Evolutionary conservation across 2,329 filamentous ascomycete species (phyloP).

Genomic region (Paecilomyces fulvus): DNA sequence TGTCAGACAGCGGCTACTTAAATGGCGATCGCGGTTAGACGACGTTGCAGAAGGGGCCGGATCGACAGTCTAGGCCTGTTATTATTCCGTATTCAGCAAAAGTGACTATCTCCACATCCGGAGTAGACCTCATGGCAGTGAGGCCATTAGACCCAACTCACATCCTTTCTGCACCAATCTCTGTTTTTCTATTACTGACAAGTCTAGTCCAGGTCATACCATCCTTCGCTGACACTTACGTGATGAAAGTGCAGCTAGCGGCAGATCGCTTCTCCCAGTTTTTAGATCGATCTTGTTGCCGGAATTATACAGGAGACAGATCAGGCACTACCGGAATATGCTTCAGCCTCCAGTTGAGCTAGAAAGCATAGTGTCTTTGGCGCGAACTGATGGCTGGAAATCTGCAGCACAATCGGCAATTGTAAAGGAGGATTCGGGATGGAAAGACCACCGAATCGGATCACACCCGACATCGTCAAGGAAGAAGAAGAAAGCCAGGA

Average conservation of each 20-base stretch:
- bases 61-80: not conserved
- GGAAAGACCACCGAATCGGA: not conserved
- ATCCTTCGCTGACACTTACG: not conserved
- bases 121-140: not conserved
- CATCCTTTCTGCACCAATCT: not conserved
- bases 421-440: not conserved
- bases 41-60: not conserved
- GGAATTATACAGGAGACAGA: not conserved
- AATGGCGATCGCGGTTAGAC: not conserved
- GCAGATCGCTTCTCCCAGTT: not conserved
- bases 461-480: not conserved
- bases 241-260: not conserved
- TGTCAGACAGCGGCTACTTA: not conserved
- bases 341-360: not conserved
- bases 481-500: not conserved
- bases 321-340: not conserved
- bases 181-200: not conserved
- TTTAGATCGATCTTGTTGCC: not conserved
- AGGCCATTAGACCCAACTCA: not conserved
- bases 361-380: not conserved
- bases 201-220: not conserved
- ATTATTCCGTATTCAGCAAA: not conserved
- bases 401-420: not conserved
- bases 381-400: not conserved
- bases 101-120: not conserved